Evolutionary conservation across 176 grass and related monocot species (phyloP).

Genomic region (Areca catechu): DNA sequence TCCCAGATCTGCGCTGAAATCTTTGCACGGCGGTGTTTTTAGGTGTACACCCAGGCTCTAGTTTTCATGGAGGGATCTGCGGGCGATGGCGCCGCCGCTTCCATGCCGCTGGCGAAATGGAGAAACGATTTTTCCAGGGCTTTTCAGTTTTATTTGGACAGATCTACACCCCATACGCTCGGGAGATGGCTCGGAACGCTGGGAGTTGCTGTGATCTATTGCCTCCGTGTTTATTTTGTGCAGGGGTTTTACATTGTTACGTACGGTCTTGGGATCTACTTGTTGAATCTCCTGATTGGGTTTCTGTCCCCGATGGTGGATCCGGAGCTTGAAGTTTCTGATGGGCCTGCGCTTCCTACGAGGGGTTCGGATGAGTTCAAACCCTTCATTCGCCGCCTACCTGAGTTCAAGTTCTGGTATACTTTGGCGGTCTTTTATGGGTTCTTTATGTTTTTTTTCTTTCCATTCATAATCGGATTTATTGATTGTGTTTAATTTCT

Average conservation of each 20-base stretch:
- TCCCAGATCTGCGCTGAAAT: no score
- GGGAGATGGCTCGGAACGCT: conserved; percentile 74
- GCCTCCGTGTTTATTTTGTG: conserved; percentile 55
- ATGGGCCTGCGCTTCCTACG: conserved; percentile 57
- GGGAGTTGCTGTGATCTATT: conserved; percentile 42
- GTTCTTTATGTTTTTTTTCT: background rate
- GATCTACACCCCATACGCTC: conserved; percentile 65
- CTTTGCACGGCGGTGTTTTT: no score
- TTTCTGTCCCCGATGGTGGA: conserved; percentile 95
- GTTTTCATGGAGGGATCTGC: no score
- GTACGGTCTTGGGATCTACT: conserved; percentile 91
- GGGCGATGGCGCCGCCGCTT: conserved; percentile 4
- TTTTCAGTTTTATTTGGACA: conserved; percentile 86
- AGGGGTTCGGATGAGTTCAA: conserved; percentile 91
- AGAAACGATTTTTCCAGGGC: conserved; percentile 47
- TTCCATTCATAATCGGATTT: conserved; percentile 1
- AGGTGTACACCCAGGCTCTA: no score
- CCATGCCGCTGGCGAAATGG: conserved; percentile 47
- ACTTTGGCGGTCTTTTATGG: background rate
- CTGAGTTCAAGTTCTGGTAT: conserved; percentile 98
- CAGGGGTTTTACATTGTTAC: conserved; percentile 87
- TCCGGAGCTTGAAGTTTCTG: conserved; percentile 54
- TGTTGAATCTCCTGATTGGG: conserved; percentile 88
- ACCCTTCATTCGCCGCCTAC: conserved; percentile 85
- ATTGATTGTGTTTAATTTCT: no score